Evolutionary conservation across 768 basidiomycete species (phyloP).

Genomic region (Pisolithus orientalis): DNA sequence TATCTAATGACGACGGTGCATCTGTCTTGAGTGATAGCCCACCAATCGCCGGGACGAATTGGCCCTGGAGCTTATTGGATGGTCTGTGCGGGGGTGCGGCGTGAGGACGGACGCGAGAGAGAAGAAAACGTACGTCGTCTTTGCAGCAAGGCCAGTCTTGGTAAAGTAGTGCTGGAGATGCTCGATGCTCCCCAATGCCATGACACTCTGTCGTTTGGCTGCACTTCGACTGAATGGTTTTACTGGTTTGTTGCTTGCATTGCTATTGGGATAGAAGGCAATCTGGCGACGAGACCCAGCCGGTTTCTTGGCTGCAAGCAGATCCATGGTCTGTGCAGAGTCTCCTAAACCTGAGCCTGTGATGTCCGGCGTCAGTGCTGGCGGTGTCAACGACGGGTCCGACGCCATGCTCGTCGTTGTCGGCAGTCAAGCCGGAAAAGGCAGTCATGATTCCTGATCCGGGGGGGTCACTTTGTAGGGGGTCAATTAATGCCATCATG

Average conservation of each 20-base stretch:
- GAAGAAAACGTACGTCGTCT: conserved; percentile 54
- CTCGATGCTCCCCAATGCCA: conserved; percentile 93
- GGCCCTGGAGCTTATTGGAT: conserved; percentile 47
- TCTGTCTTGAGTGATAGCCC: conserved; percentile 38
- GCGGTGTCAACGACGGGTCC: conserved; percentile 38
- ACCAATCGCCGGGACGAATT: conserved; percentile 74
- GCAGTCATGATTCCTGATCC: neutral
- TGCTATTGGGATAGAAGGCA: conserved; percentile 73
- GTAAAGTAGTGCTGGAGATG: conserved; percentile 95
- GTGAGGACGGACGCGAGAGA: conserved; percentile 3
- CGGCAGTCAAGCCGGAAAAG: conserved; percentile 5
- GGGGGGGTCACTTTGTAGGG: no score
- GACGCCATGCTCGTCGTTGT: conserved; percentile 13
- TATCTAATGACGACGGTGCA: conserved; percentile 31
- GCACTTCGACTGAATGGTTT: conserved; percentile 89
- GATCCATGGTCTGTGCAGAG: neutral
- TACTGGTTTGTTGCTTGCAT: conserved; percentile 61
- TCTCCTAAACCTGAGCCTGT: conserved; percentile 33
- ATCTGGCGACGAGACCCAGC: conserved; percentile 60
- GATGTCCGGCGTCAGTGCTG: conserved; percentile 56
- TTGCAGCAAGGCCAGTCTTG: conserved; percentile 72
- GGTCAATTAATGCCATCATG: no score
- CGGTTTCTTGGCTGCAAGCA: no score
- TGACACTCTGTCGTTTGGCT: conserved; percentile 88
- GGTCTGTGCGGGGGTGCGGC: conserved; percentile 21